Base-by-base conservation (phyloP, 2,329 filamentous ascomycete species). In the Neurospora crassa region DNA sequence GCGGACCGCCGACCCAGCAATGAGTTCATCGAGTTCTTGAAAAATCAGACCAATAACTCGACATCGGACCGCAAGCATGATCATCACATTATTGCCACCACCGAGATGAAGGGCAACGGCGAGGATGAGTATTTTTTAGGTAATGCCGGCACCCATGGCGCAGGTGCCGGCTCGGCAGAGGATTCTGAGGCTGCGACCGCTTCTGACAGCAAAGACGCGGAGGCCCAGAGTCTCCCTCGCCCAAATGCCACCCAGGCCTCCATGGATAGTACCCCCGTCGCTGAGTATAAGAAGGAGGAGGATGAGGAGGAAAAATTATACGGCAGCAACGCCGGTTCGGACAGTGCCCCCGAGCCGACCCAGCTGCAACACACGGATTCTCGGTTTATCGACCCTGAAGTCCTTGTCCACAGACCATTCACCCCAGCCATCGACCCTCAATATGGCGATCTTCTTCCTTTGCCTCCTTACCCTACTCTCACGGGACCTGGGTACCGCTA, bases 91-190 rank as follows among this genome's bases (percentile, higher is more conserved):
- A 34, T 37, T 1, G 16, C 53, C 53, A 63, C 53, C 53, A 63
- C 53, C 53, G 53, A 63, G 29, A 5, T 63, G 71, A 78, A 81
- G 69, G 78, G 78, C 74, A 72, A 74, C 72, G 77, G 79, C 59
- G 79, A 79, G 73, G 81, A 82, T 79, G 80, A 85, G 82, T 88
- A 88, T 90, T 90, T 90, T 90, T 90, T 90, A 90, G 89, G 81
- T 90, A 88, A 87, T 85, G 87, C 89, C 88, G 88, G 83, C 86
- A 90, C 85, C 85, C 84, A 86, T 88, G 88, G 88, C 88, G 87
- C 86, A 84, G 88, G 88, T 90, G 88, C 83, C 88, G 88, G 89
- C 86, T 79, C 86, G 81, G 84, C 83, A 82, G 84, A 84, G 80
- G 83, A 63, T 37, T 63, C 82, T 79, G 84, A 81, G 74, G 81